Conservation (phyloP, 306 rosid genomes). For the Cyamopsis tetragonoloba region DNA sequence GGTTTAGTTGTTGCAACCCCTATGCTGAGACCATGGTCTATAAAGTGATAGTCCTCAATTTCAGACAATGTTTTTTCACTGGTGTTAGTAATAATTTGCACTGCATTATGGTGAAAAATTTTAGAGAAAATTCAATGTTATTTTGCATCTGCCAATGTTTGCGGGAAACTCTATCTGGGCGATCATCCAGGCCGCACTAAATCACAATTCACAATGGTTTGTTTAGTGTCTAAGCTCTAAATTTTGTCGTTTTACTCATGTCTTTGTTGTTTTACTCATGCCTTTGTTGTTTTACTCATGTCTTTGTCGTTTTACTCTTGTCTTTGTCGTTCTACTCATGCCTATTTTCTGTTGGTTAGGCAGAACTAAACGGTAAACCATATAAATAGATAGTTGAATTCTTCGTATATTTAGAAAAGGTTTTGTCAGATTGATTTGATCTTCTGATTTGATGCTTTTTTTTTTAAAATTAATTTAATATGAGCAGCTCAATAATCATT, state of each 20-base stretch:
- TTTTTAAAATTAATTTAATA: slow-evolving; percentile 15
- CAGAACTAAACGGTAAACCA: not conserved
- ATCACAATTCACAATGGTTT: slow-evolving; percentile 7
- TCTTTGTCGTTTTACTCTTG: too few species aligned
- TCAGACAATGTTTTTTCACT: not conserved
- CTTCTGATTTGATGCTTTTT: slow-evolving; percentile 4
- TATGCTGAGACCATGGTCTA: not conserved
- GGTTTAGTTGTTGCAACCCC: not conserved
- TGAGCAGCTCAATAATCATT: not conserved
- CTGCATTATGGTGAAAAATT: not conserved
- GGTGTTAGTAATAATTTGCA: not conserved
- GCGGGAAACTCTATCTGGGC: not conserved
- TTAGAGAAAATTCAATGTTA: not conserved
- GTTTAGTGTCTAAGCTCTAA: not conserved
- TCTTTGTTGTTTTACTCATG: too few species aligned
- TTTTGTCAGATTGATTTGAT: not conserved
- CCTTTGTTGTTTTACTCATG: too few species aligned
- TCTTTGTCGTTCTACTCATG: slow-evolving; percentile 10
- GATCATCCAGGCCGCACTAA: not conserved
- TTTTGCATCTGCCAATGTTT: not conserved
- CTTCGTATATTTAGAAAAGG: not conserved
- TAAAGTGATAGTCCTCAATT: not conserved
- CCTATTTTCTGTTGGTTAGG: not conserved
- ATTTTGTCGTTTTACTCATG: too few species aligned
- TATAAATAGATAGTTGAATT: not conserved